Conservation (phyloP, 306 rosid genomes). For the Castanea mollissima region DNA sequence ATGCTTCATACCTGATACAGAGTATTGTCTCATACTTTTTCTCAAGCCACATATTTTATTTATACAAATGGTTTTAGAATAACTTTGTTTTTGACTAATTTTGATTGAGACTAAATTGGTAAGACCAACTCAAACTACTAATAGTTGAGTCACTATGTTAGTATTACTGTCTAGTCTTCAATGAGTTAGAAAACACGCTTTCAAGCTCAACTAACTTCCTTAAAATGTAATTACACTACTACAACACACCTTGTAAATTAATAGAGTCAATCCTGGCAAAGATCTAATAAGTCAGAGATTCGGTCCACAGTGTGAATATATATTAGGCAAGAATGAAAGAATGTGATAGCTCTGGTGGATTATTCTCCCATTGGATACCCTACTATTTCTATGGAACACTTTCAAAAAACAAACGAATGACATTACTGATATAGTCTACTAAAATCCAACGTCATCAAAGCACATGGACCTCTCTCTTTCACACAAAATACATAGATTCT, state of each 20-base stretch:
- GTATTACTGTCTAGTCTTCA: background rate
- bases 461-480: no score
- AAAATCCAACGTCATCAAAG: no score
- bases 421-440: background rate
- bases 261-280: constrained; percentile 19
- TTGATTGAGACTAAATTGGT: no score
- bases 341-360: background rate
- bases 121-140: no score
- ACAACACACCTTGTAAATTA: background rate
- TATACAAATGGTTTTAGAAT: no score
- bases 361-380: constrained; percentile 25
- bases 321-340: background rate
- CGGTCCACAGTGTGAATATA: constrained; percentile 10
- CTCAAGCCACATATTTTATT: no score
- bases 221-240: background rate
- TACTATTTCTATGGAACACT: background rate
- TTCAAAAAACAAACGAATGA: background rate
- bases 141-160: no score
- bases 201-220: background rate
- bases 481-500: no score
- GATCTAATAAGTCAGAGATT: constrained; percentile 34
- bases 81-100: no score
- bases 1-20: no score
- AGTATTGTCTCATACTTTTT: no score
- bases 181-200: constrained; percentile 8